Percentiles rank a stretch among this genome's conserved stretches.
Conservation (phyloP, 148 eudicot species). For the Chenopodium berlandieri region DNA sequence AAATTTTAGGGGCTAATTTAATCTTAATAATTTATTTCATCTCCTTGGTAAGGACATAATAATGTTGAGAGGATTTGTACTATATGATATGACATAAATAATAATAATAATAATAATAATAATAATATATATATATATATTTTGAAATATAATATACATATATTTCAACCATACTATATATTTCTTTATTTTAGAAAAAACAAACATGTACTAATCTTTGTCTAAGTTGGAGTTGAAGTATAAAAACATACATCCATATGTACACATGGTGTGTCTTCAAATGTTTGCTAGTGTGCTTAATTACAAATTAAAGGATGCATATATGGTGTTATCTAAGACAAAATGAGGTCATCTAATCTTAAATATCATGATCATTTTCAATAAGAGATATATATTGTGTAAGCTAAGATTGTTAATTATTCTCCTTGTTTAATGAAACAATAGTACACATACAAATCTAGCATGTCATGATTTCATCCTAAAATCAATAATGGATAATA, state of each 20-base stretch:
- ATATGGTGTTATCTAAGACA: not conserved
- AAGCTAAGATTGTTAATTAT: too few species aligned
- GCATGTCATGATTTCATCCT: too few species aligned
- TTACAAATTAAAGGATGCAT: not conserved
- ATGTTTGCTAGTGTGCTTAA: not conserved
- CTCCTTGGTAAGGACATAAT: not conserved
- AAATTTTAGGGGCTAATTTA: not conserved
- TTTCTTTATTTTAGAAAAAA: not conserved
- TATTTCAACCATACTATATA: too few species aligned
- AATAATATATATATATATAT: too few species aligned
- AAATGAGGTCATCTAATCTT: conserved; percentile 1
- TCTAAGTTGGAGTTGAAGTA: not conserved
- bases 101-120: too few species aligned
- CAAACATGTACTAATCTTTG: conserved; percentile 3
- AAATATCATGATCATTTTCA: too few species aligned
- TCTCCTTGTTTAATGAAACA: too few species aligned
- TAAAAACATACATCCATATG: not conserved
- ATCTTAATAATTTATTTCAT: not conserved
- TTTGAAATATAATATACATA: too few species aligned
- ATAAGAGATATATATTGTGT: too few species aligned
- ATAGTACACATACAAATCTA: too few species aligned
- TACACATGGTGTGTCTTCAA: conserved; percentile 10
- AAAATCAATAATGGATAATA: too few species aligned
- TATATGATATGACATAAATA: too few species aligned
- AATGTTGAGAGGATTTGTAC: not conserved